phyloP scores from a whole-genome alignment of 1,284 basidiomycete genomes.

The Rhizoctonia solani region DNA sequence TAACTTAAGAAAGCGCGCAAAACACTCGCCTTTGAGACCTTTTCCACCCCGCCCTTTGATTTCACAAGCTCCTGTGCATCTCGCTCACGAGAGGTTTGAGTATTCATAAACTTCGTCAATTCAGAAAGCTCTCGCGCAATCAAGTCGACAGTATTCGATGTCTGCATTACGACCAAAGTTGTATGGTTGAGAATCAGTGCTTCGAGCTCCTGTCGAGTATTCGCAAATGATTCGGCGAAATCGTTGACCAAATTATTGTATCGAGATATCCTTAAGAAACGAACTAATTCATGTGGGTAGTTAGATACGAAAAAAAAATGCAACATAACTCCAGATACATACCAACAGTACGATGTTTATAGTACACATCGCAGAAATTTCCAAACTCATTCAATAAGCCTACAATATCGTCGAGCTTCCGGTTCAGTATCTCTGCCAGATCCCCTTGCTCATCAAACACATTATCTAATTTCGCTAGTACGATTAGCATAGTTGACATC shows the following conservation, averaged over 20 bases:
- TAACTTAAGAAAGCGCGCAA: too few relatives aligned
- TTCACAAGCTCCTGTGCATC: slow-evolving; percentile 10
- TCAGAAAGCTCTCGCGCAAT: slow-evolving; percentile 13
- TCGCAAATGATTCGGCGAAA: not conserved
- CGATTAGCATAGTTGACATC: slow-evolving; percentile 25
- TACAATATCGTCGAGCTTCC: slow-evolving; percentile 27
- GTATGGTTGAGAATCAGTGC: slow-evolving; percentile 7
- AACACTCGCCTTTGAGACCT: slow-evolving; percentile 17
- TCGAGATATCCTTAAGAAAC: not conserved
- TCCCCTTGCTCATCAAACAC: slow-evolving; percentile 10
- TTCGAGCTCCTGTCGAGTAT: slow-evolving; percentile 16
- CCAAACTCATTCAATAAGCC: slow-evolving; percentile 20
- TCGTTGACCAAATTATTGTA: slow-evolving; percentile 3
- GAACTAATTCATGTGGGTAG: not conserved
- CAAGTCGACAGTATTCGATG: not conserved
- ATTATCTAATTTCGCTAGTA: slow-evolving; percentile 6
- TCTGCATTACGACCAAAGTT: slow-evolving; percentile 7
- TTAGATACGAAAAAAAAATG: not conserved
- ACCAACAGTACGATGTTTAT: slow-evolving; percentile 29
- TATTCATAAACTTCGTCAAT: slow-evolving; percentile 17
- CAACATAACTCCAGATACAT: not conserved
- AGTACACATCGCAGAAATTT: slow-evolving; percentile 28
- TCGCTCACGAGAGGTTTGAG: slow-evolving; percentile 22
- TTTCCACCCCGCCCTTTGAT: slow-evolving; percentile 15
- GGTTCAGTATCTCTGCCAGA: not conserved